phyloP scores from a whole-genome alignment of 2,329 filamentous ascomycete species.

The Rhynchosporium secalis region DNA sequence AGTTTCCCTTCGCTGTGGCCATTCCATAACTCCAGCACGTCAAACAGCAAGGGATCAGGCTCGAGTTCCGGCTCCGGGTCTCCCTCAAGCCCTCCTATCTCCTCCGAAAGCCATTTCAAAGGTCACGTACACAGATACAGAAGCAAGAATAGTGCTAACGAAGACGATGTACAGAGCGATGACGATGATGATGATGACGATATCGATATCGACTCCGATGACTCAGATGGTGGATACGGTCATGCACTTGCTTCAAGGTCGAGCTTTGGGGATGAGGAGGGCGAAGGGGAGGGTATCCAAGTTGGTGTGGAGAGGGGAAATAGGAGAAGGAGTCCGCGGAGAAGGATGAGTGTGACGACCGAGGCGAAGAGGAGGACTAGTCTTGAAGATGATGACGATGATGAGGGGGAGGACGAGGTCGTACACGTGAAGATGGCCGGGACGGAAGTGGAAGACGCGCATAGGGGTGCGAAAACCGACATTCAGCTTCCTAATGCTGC shows the following conservation, averaged over 20 bases:
- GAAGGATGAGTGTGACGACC: constrained; percentile 34
- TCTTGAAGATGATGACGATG: constrained; percentile 41
- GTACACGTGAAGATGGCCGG: constrained; percentile 33
- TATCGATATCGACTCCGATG: constrained; percentile 25
- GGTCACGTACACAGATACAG: constrained; percentile 16
- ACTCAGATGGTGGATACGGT: constrained; percentile 22
- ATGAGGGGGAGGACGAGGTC: constrained; percentile 35
- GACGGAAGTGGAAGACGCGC: constrained; percentile 20
- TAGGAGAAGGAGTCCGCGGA: constrained; percentile 21
- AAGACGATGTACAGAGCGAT: constrained; percentile 30
- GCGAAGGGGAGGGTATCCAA: neutral
- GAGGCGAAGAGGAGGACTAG: constrained; percentile 40
- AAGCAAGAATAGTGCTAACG: constrained; percentile 28
- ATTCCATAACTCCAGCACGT: constrained; percentile 25
- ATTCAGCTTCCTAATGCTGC: neutral
- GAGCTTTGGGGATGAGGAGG: constrained; percentile 3
- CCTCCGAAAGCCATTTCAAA: constrained; percentile 9
- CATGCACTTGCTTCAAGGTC: constrained; percentile 21
- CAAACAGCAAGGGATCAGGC: neutral
- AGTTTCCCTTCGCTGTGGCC: constrained; percentile 35
- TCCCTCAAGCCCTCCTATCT: neutral
- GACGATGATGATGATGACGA: constrained; percentile 18
- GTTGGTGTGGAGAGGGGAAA: constrained; percentile 14
- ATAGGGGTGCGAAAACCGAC: constrained; percentile 8
- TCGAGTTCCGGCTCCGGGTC: neutral